Conservation (phyloP, 345 rosid species). For the Toxicodendron radicans region DNA sequence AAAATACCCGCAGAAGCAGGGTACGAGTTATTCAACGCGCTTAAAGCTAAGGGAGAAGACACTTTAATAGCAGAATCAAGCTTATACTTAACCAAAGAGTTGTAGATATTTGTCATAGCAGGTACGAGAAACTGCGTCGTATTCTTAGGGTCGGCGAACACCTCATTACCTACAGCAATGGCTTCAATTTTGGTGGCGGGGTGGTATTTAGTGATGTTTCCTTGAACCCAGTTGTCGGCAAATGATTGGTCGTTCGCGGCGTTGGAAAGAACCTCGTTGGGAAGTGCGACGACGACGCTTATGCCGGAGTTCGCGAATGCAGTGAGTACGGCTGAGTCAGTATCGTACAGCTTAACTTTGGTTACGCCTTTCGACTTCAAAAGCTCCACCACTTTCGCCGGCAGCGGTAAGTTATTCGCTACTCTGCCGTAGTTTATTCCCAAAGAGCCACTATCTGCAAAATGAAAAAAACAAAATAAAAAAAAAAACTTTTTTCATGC, state of each 20-base stretch:
- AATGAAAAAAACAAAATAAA: background rate
- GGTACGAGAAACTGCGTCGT: constrained; percentile 67
- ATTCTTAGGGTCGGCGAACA: constrained; percentile 73
- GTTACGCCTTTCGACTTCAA: constrained; percentile 57
- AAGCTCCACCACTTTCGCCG: constrained; percentile 68
- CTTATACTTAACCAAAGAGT: constrained; percentile 52
- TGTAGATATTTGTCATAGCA: constrained; percentile 75
- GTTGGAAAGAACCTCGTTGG: constrained; percentile 73
- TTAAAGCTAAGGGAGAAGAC: constrained; percentile 79
- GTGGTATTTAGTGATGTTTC: constrained; percentile 52
- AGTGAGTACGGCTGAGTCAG: constrained; percentile 59
- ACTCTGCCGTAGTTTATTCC: constrained; percentile 92
- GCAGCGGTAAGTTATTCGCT: constrained; percentile 68
- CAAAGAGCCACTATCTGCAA: constrained; percentile 48
- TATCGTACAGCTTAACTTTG: constrained; percentile 73
- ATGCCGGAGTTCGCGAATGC: constrained; percentile 71
- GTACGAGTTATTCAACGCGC: constrained; percentile 61
- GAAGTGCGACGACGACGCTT: constrained; percentile 66
- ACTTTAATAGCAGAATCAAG: constrained; percentile 54
- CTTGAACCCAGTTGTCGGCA: constrained; percentile 79
- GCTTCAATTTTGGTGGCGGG: constrained; percentile 73
- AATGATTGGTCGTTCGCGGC: constrained; percentile 69
- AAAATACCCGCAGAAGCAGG: constrained; percentile 88
- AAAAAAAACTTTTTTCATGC: background rate
- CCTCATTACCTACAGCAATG: constrained; percentile 89